Base-by-base conservation (phyloP, 1,139 yeast genomes). In the Geotrichum fermentans region DNA sequence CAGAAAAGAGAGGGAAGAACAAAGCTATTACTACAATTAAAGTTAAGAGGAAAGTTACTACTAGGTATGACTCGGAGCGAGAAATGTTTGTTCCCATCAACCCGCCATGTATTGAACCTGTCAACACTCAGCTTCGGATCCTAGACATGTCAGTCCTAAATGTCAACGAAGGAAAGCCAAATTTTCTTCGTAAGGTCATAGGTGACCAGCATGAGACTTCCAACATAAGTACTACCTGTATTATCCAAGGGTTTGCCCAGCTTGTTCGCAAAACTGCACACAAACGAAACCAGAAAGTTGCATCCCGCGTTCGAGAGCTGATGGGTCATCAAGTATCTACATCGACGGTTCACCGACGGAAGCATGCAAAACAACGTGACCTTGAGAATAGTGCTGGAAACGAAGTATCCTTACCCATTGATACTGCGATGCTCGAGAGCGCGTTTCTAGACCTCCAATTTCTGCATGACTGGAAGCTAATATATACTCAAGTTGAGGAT, bases 191-290 rank as follows among this genome's bases (percentile, higher is more conserved):
- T 6, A n/a, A 4, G 14, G 22, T 26, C 14, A 26, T 16, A 17
- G 21, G 8, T 4, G 28, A 24, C 11, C 5, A 24, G 21, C 17
- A 4, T 2, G 3, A 7, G 20, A 20, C 18, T 21, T 4, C 4
- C 7, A 26, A 2, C 16, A 10, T n/a, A 10, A 28, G 41, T 6
- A 53, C 58, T 20, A 39, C 59, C 7, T 61, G 60, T 44, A 38
- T 61, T 32, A 49, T 61, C 6, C 57, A 58, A 45, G 65, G 65
- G 11, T 47, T 58, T 13, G 55, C 53, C 4, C 42, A 40, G 24
- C 21, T 48, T 20, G 16, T 55, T 30, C 52, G 55, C 20, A 56
- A 56, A 40, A 39, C 47, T 4, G 56, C 50, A 13, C 52, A 51
- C 11, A 53, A 47, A 4, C 45, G 44, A 24, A 59, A 58, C 37